Evolutionary conservation across 2,329 filamentous ascomycete genomes (phyloP).

Genomic region (Trichoderma afroharzianum): DNA sequence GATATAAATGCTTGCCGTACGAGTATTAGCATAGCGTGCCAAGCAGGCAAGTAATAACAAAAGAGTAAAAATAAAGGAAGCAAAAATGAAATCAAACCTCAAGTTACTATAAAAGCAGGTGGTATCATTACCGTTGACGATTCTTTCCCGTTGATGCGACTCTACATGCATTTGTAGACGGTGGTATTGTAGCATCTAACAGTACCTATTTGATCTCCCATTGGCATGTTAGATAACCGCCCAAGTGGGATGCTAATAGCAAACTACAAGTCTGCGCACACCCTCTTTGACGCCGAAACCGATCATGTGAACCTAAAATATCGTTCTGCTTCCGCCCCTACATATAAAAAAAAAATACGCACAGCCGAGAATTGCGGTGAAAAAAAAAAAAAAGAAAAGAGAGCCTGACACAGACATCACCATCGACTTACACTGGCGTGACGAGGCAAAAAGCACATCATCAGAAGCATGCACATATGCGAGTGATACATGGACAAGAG

Average conservation of each 20-base stretch:
- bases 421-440: neutral
- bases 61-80: neutral
- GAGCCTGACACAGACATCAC: neutral
- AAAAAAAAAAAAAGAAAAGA: neutral
- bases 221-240: neutral
- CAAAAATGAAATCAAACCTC: neutral
- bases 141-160: neutral
- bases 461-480: neutral
- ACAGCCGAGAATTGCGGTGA: neutral
- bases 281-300: neutral
- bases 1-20: constrained; percentile 6
- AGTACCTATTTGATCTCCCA: too few species aligned
- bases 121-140: neutral
- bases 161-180: neutral
- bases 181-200: neutral
- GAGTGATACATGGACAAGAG: neutral
- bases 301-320: constrained; percentile 4
- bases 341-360: neutral
- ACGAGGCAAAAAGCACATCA: neutral
- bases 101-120: neutral
- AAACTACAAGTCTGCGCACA: neutral
- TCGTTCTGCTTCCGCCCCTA: neutral
- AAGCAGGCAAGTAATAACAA: neutral
- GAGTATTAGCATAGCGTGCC: neutral
- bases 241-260: neutral